A percentile compares a stretch with the other conserved stretches of the same genome.
phyloP scores from a whole-genome alignment of 192 early-diverging fungal genomes.

The Coemansia sp. region DNA sequence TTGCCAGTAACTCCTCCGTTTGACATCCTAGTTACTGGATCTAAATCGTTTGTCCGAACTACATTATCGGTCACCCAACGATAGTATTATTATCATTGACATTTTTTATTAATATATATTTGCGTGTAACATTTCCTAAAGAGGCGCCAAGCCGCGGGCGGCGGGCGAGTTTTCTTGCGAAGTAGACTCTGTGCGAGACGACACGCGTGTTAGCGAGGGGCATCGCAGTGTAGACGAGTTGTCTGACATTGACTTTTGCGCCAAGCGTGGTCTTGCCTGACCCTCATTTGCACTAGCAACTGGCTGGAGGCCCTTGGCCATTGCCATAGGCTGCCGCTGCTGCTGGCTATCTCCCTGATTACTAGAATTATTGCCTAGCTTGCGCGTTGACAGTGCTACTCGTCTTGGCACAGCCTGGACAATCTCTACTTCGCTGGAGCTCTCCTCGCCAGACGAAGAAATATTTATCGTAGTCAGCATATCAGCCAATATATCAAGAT shows the following conservation, averaged over 20 bases:
- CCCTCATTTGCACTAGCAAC: neutral
- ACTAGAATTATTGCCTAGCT: neutral
- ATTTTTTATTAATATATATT: neutral
- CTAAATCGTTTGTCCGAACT: conserved; percentile 41
- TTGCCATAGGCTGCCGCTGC: neutral
- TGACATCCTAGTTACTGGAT: conserved; percentile 43
- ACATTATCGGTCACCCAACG: conserved; percentile 19
- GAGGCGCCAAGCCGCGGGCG: neutral
- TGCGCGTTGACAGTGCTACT: neutral
- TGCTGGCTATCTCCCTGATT: neutral
- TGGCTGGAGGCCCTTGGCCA: neutral
- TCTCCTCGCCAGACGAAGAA: conserved; percentile 25
- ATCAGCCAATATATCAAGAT: conserved; percentile 10
- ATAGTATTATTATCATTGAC: neutral
- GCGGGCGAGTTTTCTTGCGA: conserved; percentile 2
- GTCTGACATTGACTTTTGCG: neutral
- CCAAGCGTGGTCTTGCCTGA: neutral
- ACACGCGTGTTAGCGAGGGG: neutral
- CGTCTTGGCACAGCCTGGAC: neutral
- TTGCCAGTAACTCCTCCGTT: neutral
- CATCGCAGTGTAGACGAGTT: neutral
- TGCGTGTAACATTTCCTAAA: neutral
- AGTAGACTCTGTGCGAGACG: neutral
- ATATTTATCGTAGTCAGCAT: conserved; percentile 27
- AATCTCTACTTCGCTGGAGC: conserved; percentile 21